phyloP scores from a whole-genome alignment of 1,139 yeast species.

The Magnusiomyces tetraspermus region DNA sequence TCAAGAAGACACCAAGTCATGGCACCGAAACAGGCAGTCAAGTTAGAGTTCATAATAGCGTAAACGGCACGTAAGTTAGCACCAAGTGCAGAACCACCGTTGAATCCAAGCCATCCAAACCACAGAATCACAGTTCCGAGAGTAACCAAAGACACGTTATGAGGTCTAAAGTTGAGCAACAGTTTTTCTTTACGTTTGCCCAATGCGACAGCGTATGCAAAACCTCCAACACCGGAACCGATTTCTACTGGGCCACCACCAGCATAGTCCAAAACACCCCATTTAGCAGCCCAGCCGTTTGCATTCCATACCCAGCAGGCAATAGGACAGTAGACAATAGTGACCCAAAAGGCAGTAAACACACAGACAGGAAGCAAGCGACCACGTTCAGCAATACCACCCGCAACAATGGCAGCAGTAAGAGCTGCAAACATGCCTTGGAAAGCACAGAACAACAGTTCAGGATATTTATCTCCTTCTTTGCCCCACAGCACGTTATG shows the following conservation, averaged over 20 bases:
- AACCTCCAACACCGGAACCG: conserved; percentile 81
- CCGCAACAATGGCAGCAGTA: conserved; percentile 82
- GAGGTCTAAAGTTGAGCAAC: conserved; percentile 87
- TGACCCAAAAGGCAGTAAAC: conserved; percentile 79
- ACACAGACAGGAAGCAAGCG: conserved; percentile 77
- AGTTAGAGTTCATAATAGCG: conserved; percentile 85
- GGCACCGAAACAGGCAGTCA: conserved; percentile 87
- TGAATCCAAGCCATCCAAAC: conserved; percentile 72
- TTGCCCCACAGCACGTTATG: conserved; percentile 53
- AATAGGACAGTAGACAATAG: conserved; percentile 85
- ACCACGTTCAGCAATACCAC: conserved; percentile 94
- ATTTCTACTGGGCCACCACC: conserved; percentile 98
- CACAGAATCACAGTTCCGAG: conserved; percentile 62
- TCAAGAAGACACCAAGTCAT: conserved; percentile 87
- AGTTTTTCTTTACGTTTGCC: conserved; percentile 79
- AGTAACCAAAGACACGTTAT: conserved; percentile 79
- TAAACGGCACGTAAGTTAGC: conserved; percentile 62
- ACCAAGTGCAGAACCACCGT: conserved; percentile 59
- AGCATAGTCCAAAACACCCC: conserved; percentile 93
- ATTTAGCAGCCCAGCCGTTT: conserved; percentile 81
- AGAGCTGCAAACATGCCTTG: conserved; percentile 90
- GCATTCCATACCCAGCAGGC: conserved; percentile 93
- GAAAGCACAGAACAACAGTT: conserved; percentile 72
- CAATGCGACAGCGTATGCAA: conserved; percentile 71
- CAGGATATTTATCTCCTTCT: conserved; percentile 52